Conservation (phyloP, 495 filamentous ascomycete species). For the Cryomyces antarcticus region DNA sequence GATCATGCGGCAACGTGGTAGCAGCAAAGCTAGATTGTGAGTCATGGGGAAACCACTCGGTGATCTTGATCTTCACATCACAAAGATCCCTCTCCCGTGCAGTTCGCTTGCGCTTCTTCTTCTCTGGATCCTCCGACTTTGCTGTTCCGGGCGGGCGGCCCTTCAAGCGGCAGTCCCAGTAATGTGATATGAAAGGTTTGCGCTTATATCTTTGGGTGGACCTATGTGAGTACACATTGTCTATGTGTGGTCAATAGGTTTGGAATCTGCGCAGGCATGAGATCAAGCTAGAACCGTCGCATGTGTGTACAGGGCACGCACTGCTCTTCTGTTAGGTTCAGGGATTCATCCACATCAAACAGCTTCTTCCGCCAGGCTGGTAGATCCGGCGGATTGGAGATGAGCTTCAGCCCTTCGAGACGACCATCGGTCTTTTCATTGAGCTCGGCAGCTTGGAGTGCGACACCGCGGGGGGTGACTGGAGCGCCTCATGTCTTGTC, state of each 20-base stretch:
- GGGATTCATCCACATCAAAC: slow-evolving; percentile 56
- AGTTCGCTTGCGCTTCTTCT: slow-evolving; percentile 72
- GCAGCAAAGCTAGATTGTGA: slow-evolving; percentile 9
- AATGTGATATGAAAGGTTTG: slow-evolving; percentile 66
- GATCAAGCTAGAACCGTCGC: neutral
- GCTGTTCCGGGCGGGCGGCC: slow-evolving; percentile 67
- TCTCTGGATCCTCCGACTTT: slow-evolving; percentile 68
- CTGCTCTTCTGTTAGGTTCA: slow-evolving; percentile 63
- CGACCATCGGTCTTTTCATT: slow-evolving; percentile 22
- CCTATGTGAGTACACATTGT: slow-evolving; percentile 83
- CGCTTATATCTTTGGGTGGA: slow-evolving; percentile 75
- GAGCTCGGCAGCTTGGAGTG: too few species aligned
- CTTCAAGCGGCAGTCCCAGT: slow-evolving; percentile 82
- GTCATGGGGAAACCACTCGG: slow-evolving; percentile 48
- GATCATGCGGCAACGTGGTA: neutral
- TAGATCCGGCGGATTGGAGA: slow-evolving; percentile 48
- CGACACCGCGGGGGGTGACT: too few species aligned
- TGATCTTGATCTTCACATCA: slow-evolving; percentile 86
- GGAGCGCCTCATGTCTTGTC: too few species aligned
- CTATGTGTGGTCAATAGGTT: slow-evolving; percentile 76
- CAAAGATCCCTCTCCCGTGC: slow-evolving; percentile 62
- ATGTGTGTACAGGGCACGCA: slow-evolving; percentile 21
- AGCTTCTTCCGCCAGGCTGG: slow-evolving; percentile 52
- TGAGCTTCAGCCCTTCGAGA: slow-evolving; percentile 35
- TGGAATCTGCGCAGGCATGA: slow-evolving; percentile 37